Evolutionary conservation across 441 rosid genomes (phyloP).

Genomic region (Biscutella laevigata): DNA sequence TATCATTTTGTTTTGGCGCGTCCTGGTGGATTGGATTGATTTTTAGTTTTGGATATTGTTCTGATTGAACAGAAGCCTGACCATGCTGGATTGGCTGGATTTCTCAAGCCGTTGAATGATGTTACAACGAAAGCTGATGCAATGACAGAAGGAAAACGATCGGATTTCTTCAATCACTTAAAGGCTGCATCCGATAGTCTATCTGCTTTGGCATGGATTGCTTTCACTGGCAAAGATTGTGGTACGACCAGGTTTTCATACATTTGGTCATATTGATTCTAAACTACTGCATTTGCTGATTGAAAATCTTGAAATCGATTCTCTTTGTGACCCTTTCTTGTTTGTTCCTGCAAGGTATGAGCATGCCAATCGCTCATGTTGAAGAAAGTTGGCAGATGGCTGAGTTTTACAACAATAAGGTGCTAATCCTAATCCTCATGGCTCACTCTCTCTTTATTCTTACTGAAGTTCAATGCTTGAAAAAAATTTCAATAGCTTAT

Average conservation of each 20-base stretch:
- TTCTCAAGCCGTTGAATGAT: constrained; percentile 78
- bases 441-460: not conserved
- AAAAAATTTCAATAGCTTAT: not conserved
- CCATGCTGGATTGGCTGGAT: constrained; percentile 50
- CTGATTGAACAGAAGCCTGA: constrained; percentile 62
- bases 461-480: not conserved
- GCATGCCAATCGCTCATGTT: constrained; percentile 91
- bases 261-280: not conserved
- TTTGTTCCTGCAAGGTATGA: constrained; percentile 59
- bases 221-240: constrained; percentile 83
- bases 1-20: not conserved
- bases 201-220: constrained; percentile 86
- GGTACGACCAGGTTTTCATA: constrained; percentile 35
- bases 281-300: not conserved
- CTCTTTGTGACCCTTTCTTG: not conserved
- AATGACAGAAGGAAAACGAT: constrained; percentile 71
- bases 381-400: constrained; percentile 99
- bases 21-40: not conserved
- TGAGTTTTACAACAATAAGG: constrained; percentile 97
- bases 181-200: constrained; percentile 77
- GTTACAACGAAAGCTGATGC: constrained; percentile 65
- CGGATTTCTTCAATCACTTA: constrained; percentile 82
- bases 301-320: not conserved
- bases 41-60: constrained; percentile 5
- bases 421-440: constrained; percentile 17